Base-by-base conservation (phyloP, 352 stramenopile genomes). In the Discostella stelligera region DNA sequence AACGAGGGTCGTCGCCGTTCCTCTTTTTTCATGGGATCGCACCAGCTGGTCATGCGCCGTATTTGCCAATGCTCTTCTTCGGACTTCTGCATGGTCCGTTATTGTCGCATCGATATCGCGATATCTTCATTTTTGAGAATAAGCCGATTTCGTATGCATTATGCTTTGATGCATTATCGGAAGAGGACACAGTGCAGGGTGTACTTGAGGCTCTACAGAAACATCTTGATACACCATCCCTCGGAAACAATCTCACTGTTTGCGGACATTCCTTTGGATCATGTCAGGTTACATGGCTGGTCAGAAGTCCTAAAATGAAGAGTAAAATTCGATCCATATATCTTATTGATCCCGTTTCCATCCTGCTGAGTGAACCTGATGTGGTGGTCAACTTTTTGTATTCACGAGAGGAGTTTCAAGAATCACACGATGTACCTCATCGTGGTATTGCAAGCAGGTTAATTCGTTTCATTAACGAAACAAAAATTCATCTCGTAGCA, bases 21-120 rank as follows among this genome's bases (percentile, higher is more conserved):
- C 66, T 94, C 14, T 94, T 94, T 68, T 91, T 93, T 67, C 90
- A 94, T 84, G 90, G 90, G 10, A 94, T 94, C 68, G 85, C 84
- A 9, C 86, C 90, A 23, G 85, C 81, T 65, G 86, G 88, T 53
- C 48, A 84, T 32, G 70, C 74, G 21, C 65, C 80, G 10, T 94
- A 94, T 53, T 25, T 91, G 11, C 88, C 88, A 1, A 86, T 92
- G 72, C 44, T 87, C 69, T 37, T 92, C 11, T 78, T 70, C 48
- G 76, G 84, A 27, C 23, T 90, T 8, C 48, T 82, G 18, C 54
- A 62, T 30, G 61, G 55, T 14, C n/a, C 37, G 13, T 44, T 49
- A 18, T 59, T 44, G 0, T 48, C 23, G n/a, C 65, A 60, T 30
- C 53, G 76, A 6, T 21, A 77, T 44, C 65, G 86, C 14, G 73